A percentile compares a stretch with the other conserved stretches of the same genome.
Conservation (phyloP, 306 rosid genomes). For the Lagenaria siceraria region DNA sequence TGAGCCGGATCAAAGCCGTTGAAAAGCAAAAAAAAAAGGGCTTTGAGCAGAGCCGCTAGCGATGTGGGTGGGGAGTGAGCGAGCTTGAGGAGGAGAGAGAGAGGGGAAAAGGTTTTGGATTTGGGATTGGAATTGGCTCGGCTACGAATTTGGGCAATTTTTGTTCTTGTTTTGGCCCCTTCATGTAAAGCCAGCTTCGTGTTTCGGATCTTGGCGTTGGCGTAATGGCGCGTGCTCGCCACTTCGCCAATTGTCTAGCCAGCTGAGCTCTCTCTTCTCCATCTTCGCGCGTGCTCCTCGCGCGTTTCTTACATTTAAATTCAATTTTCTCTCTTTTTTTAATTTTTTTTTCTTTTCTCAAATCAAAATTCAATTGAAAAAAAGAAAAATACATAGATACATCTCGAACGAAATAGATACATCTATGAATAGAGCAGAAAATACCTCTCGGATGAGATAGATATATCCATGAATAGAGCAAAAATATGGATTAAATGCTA, state of each 20-base stretch:
- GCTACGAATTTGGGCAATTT: background rate
- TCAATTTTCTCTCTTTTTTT: background rate
- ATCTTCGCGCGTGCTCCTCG: background rate
- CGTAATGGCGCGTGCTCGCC: slow-evolving; percentile 2
- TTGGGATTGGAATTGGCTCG: background rate
- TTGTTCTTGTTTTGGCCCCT: background rate
- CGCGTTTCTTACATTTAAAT: background rate
- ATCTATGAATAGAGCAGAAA: too few relatives aligned
- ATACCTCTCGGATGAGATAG: too few relatives aligned
- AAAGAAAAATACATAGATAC: too few relatives aligned
- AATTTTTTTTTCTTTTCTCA: too few relatives aligned
- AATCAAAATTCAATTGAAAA: too few relatives aligned
- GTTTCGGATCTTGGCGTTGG: background rate
- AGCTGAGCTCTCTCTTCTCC: background rate
- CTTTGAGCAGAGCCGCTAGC: slow-evolving; percentile 46
- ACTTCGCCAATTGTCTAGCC: background rate
- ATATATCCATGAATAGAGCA: too few relatives aligned
- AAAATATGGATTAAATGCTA: too few relatives aligned
- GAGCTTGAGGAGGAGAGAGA: background rate
- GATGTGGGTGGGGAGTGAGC: background rate
- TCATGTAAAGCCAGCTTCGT: background rate
- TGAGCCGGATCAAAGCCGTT: slow-evolving; percentile 43
- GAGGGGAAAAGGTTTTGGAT: background rate
- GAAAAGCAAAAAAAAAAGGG: slow-evolving; percentile 15
- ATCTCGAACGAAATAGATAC: too few relatives aligned